Base-by-base conservation (phyloP, 1,139 yeast genomes). In the Candida mesenterica region DNA sequence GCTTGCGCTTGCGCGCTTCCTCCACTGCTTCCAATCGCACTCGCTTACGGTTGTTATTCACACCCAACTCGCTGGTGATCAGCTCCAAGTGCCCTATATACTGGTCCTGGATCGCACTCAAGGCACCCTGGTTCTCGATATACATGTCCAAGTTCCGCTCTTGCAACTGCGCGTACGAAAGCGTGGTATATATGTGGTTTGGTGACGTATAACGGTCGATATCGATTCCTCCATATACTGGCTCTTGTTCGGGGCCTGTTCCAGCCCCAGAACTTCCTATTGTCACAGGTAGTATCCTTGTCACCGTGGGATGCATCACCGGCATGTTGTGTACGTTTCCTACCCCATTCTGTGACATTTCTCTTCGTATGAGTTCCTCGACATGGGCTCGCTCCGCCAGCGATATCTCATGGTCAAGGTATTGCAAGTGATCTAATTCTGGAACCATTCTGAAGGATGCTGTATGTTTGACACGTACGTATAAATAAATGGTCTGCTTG, bases 341-440 rank as follows among this genome's bases (percentile, higher is more conserved):
- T 25, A 24, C 5, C 20, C 32, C 7, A 15, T 9, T 14, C 19
- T 15, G 25, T 19, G 15, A 47, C 32, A 61, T 38, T 42, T 66
- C 70, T 24, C 45, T 46, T 22, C 57, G 46, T 6, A 68, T 55
- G 32, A 66, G 50, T 35, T 50, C 57, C 41, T 66, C 70, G 4
- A 66, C 68, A 16, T 55, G 52, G n/a, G 54, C 53, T 32, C 68
- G 43, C 41, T 67, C 70, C 32, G 55, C 58, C 4, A 55, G 53
- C 15, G 61, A 48, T 27, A 65, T 55, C 24, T 53, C 49, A n/a
- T 49, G 56, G 39, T 63, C 69, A 28, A 60, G 47, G 28, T 42
- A 48, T 12, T 66, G 68, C 38, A 66, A 53, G 43, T 62, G 59
- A 34, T 66, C 72, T 36, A 61, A 43, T 9, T 53, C 53, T 9